Evolutionary conservation across 2,329 filamentous ascomycete genomes (phyloP), one percentile per base, ranked within the genome.

Genomic region (Orbilia oligospora): DNA sequence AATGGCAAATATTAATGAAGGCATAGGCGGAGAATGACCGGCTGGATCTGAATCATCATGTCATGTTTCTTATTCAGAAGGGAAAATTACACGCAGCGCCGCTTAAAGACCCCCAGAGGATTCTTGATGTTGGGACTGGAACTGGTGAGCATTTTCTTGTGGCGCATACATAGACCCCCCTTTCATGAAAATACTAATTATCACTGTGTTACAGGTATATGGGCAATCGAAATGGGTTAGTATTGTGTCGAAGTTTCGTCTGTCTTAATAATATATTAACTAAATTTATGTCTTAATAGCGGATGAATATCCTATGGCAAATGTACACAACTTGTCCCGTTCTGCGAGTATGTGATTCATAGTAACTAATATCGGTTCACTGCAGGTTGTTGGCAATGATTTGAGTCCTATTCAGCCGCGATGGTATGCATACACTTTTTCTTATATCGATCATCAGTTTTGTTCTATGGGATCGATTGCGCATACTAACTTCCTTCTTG

Each of bases 81-180:
- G 85, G 84, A 0, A 82, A 82, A 61, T 83, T 88, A 14, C 85
- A 86, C 69, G 84, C 84, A 66, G 84, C 86, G 30, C 86, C 86
- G 5, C 80, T 88, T 18, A 81, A 84, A 24, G 82, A 83, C 22
- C 86, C 86, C 1, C 87, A 88, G 58, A 87, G 86, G 80, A 87
- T 88, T 72, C 83, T 88, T 41, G 87, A 88, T 75, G 81, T 88
- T 16, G 87, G 87, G 27, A 88, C 87, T 3, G 87, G 87, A 5
- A 86, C 86, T 36, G 86, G 86, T 48, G 20, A 12, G 46, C 10
- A 27, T 20, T 8, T 27, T 14, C 44, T 18, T 18, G 6, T 10
- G n/a, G n/a, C 24, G 22, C 10, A 4, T 18, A 0, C n/a, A 14
- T 44, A 3, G 3, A 46, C 5, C 27, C 18, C 24, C 4, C n/a